These are phyloP conservation scores for Camellia sinensis DNA, from an alignment of 148 eudicot genomes.

Conservation along the genomic window DNA sequence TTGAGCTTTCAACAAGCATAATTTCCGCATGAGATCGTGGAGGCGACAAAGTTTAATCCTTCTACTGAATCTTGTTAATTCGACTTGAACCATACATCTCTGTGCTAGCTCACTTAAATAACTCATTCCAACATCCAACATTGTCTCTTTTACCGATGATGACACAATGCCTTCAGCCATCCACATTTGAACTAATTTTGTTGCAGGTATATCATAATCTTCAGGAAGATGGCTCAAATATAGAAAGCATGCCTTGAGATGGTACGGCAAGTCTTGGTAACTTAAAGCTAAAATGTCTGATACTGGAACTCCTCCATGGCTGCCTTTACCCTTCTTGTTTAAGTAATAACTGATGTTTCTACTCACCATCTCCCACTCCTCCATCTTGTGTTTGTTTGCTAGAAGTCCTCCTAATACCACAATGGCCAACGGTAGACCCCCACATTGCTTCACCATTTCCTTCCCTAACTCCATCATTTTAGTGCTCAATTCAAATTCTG, in stretches of 20 bases:
- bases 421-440: constrained; percentile 24
- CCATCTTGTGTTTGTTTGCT: constrained; percentile 4
- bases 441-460: constrained; percentile 13
- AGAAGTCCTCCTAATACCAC: constrained; percentile 21
- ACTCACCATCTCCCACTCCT: constrained; percentile 23
- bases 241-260: constrained; percentile 23
- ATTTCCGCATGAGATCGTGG: neutral
- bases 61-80: neutral
- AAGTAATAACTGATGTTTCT: constrained; percentile 9
- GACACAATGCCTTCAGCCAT: constrained; percentile 37
- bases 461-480: constrained; percentile 7
- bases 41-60: too few species aligned
- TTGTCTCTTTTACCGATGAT: neutral
- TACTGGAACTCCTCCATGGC: constrained; percentile 7
- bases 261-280: constrained; percentile 27
- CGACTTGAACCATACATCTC: neutral
- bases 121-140: neutral
- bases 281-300: constrained; percentile 24
- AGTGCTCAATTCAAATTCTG: neutral
- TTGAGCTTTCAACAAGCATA: neutral
- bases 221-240: constrained; percentile 25
- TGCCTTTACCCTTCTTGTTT: constrained; percentile 1
- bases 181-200: constrained; percentile 27
- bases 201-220: constrained; percentile 16
- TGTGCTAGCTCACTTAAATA: neutral